phyloP scores from a whole-genome alignment of 169 alveolate species.

The Cryptosporidium muris region DNA sequence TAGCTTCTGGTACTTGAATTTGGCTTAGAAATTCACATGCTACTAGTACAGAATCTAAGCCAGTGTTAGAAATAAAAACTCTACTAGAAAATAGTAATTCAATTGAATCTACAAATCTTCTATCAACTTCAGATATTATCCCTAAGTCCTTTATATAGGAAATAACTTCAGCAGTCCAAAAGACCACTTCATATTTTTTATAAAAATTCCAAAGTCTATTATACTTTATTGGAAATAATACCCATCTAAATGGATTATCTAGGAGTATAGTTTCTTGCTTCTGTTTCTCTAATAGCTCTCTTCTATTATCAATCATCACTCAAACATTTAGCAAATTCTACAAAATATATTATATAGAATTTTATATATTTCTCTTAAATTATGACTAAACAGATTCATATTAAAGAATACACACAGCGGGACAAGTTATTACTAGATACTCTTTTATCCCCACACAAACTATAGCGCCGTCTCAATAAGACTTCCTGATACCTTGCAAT shows the following conservation, averaged over 20 bases:
- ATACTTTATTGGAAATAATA: slow-evolving; percentile 86
- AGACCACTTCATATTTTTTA: slow-evolving; percentile 84
- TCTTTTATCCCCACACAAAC: too few species aligned
- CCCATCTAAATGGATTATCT: slow-evolving; percentile 88
- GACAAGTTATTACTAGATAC: too few species aligned
- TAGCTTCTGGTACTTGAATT: slow-evolving; percentile 91
- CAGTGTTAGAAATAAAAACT: slow-evolving; percentile 65
- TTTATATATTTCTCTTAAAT: too few species aligned
- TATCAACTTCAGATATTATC: slow-evolving; percentile 62
- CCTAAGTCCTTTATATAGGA: slow-evolving; percentile 82
- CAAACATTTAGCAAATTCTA: slow-evolving; percentile 40
- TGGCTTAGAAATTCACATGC: slow-evolving; percentile 87
- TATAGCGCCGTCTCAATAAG: too few species aligned
- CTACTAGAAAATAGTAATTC: slow-evolving; percentile 70
- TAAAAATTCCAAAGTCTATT: slow-evolving; percentile 87
- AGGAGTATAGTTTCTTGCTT: slow-evolving; percentile 82
- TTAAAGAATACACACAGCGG: too few species aligned
- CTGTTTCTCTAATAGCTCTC: slow-evolving; percentile 73
- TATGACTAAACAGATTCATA: too few species aligned
- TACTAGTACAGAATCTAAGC: slow-evolving; percentile 72
- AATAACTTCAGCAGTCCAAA: slow-evolving; percentile 89
- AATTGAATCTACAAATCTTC: slow-evolving; percentile 59
- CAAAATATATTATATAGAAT: too few species aligned
- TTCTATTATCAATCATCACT: slow-evolving; percentile 47
- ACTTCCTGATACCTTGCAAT: too few species aligned